phyloP scores from a whole-genome alignment of 352 stramenopile species.

The Phytopythium helicoides region DNA sequence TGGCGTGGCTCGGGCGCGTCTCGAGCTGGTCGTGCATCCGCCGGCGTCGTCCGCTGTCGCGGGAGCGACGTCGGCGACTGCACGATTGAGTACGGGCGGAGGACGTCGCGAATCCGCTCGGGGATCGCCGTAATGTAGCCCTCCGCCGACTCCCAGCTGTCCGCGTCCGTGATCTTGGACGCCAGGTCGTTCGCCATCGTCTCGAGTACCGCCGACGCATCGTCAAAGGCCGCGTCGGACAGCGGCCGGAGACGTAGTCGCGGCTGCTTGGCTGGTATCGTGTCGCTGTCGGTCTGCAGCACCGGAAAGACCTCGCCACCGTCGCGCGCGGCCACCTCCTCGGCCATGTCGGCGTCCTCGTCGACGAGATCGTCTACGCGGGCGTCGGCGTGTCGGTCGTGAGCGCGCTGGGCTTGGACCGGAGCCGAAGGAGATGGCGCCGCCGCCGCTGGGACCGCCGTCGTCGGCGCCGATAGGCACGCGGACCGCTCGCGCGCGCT shows the following conservation, averaged over 20 bases:
- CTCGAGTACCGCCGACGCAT: neutral
- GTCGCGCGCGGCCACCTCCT: slow-evolving; percentile 6
- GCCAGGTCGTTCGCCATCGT: neutral
- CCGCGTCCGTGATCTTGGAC: slow-evolving; percentile 10
- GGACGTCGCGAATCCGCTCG: neutral
- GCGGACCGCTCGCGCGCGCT: neutral
- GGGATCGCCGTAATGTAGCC: slow-evolving; percentile 11
- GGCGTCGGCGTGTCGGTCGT: too few species aligned
- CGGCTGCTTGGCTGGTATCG: neutral
- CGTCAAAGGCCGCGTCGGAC: neutral
- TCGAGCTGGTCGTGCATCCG: too few species aligned
- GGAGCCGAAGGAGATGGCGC: too few species aligned
- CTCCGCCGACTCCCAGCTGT: slow-evolving; percentile 9
- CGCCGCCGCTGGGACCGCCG: too few species aligned
- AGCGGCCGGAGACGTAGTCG: slow-evolving; percentile 9
- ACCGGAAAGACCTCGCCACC: slow-evolving; percentile 8
- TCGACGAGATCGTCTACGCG: too few species aligned
- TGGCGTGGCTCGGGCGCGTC: too few species aligned
- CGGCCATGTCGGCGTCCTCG: slow-evolving; percentile 5
- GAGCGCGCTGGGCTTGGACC: too few species aligned
- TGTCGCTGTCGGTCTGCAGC: neutral
- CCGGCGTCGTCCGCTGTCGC: too few species aligned
- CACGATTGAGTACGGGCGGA: slow-evolving; percentile 11
- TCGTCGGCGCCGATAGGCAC: too few species aligned
- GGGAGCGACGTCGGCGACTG: too few species aligned